Evolutionary conservation across 805 yeast species (phyloP).

Genomic region (Candida corydali): DNA sequence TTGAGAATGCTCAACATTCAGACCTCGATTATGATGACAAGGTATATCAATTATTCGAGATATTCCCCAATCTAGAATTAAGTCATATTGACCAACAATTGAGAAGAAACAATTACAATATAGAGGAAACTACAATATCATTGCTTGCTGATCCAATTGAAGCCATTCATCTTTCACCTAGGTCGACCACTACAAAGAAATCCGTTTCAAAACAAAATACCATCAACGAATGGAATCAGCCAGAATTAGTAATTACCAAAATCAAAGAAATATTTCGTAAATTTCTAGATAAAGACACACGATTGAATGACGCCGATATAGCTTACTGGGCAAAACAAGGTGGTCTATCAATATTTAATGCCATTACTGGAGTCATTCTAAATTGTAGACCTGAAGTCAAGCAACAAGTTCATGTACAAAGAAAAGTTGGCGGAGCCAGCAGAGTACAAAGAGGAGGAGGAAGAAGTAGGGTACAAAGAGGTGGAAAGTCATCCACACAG

Average conservation of each 20-base stretch:
- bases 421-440: slow-evolving; percentile 17
- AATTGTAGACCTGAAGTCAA: slow-evolving; percentile 8
- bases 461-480: no score
- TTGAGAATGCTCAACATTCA: background rate
- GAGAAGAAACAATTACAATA: slow-evolving; percentile 24
- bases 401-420: background rate
- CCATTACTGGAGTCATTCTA: slow-evolving; percentile 34
- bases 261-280: slow-evolving; percentile 18
- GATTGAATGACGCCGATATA: slow-evolving; percentile 6
- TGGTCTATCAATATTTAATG: slow-evolving; percentile 21
- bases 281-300: slow-evolving; percentile 5
- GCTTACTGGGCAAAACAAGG: slow-evolving; percentile 22
- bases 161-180: background rate
- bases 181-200: background rate
- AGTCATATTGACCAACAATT: slow-evolving; percentile 21
- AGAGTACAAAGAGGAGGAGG: slow-evolving; percentile 30
- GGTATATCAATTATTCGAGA: slow-evolving; percentile 27
- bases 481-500: background rate
- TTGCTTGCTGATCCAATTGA: slow-evolving; percentile 5
- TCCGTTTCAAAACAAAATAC: background rate
- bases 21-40: slow-evolving; percentile 9
- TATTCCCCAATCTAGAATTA: slow-evolving; percentile 43
- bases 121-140: slow-evolving; percentile 14
- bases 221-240: slow-evolving; percentile 11
- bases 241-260: slow-evolving; percentile 13